Percentiles rank a stretch among this genome's conserved stretches.
phyloP scores from a whole-genome alignment of 2,329 filamentous ascomycete species.

The Scleromitrula shiraiana region DNA sequence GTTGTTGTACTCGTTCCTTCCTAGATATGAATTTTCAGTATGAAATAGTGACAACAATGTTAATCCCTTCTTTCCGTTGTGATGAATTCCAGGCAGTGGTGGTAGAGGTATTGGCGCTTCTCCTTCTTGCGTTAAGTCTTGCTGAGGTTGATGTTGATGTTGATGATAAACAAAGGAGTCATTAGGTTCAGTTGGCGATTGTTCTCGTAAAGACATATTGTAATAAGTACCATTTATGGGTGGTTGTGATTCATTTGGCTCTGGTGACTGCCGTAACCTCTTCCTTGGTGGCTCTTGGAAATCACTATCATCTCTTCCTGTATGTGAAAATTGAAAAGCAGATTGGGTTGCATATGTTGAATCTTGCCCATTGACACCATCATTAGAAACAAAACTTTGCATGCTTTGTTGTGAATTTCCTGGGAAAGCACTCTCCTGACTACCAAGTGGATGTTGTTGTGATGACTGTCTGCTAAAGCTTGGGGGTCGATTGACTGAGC shows the following conservation, averaged over 20 bases:
- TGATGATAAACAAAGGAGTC: constrained; percentile 63
- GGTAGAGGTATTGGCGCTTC: constrained; percentile 53
- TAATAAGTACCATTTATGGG: constrained; percentile 33
- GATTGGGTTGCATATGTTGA: constrained; percentile 58
- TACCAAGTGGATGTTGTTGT: constrained; percentile 53
- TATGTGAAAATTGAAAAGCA: constrained; percentile 25
- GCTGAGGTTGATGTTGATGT: too few relatives aligned
- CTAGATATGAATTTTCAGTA: constrained; percentile 50
- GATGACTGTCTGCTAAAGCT: constrained; percentile 67
- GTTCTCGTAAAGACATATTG: constrained; percentile 50
- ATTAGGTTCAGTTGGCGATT: constrained; percentile 69
- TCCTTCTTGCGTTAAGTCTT: constrained; percentile 38
- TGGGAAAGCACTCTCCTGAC: constrained; percentile 57
- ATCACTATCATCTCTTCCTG: constrained; percentile 39
- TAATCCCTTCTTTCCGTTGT: constrained; percentile 67
- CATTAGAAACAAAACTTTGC: constrained; percentile 63
- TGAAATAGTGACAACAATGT: constrained; percentile 66
- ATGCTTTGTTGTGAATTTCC: constrained; percentile 79
- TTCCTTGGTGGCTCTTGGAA: constrained; percentile 74
- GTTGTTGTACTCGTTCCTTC: constrained; percentile 58
- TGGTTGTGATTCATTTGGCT: constrained; percentile 38
- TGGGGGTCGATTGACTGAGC: constrained; percentile 56
- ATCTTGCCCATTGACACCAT: constrained; percentile 57
- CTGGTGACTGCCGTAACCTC: constrained; percentile 47
- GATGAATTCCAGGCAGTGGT: constrained; percentile 54